Evolutionary conservation across 148 eudicot genomes (phyloP).

Genomic region (Suaeda aralocaspica): DNA sequence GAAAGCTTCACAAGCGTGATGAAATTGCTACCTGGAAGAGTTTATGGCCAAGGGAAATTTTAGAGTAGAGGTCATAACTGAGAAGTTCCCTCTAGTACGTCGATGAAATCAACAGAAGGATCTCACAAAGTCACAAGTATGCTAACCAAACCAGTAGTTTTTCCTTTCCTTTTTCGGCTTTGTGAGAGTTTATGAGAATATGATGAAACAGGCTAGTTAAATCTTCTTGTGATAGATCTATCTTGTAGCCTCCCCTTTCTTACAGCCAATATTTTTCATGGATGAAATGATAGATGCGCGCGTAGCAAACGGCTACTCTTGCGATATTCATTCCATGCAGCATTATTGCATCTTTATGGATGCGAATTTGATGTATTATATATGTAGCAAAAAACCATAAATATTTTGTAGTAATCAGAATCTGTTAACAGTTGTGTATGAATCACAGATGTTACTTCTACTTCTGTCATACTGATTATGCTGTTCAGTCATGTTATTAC

Average conservation of each 20-base stretch:
- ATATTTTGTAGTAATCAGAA: conserved; percentile 3
- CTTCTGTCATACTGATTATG: neutral
- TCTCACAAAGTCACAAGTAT: neutral
- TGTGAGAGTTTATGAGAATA: neutral
- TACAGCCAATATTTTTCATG: conserved; percentile 16
- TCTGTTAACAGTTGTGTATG: conserved; percentile 4
- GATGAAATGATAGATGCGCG: conserved; percentile 12
- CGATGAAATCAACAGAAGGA: too few species aligned
- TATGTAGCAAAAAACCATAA: conserved; percentile 8
- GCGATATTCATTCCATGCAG: conserved; percentile 1
- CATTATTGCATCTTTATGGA: conserved; percentile 7
- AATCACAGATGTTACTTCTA: conserved; percentile 2
- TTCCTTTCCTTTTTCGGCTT: neutral
- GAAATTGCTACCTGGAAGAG: conserved; percentile 71
- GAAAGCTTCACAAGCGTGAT: conserved; percentile 47
- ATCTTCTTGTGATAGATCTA: neutral
- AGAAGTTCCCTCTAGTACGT: neutral
- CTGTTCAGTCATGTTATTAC: neutral
- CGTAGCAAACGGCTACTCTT: conserved; percentile 21
- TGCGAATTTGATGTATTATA: conserved; percentile 23
- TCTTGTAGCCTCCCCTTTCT: neutral
- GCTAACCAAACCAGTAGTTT: conserved; percentile 7
- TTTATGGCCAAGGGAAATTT: conserved; percentile 69
- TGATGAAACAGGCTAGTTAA: conserved; percentile 14
- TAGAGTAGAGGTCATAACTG: conserved; percentile 44